Percentiles rank a stretch among this genome's conserved stretches.
Evolutionary conservation across 305 asterid species (phyloP).

Genomic region (Ajuga reptans): DNA sequence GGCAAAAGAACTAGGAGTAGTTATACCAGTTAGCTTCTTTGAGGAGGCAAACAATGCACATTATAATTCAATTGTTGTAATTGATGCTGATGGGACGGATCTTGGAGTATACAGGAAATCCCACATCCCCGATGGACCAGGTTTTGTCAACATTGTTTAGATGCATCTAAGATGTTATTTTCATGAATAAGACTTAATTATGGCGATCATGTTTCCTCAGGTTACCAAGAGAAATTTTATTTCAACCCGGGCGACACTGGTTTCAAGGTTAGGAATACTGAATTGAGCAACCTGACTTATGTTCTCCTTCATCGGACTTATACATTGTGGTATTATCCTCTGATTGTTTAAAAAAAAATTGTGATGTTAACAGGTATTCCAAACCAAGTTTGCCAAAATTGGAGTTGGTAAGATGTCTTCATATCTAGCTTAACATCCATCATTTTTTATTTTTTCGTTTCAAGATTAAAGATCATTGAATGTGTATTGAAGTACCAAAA

Average conservation of each 20-base stretch:
- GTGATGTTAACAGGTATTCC: conserved; percentile 61
- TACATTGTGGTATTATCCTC: conserved; percentile 7
- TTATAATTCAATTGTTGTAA: conserved; percentile 75
- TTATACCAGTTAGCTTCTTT: conserved; percentile 88
- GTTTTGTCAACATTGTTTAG: conserved; percentile 29
- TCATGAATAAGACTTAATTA: not conserved
- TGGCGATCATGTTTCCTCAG: conserved; percentile 34
- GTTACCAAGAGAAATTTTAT: conserved; percentile 96
- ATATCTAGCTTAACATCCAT: not conserved
- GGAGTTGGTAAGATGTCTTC: conserved; percentile 69
- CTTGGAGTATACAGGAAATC: conserved; percentile 92
- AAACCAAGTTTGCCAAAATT: conserved; percentile 81
- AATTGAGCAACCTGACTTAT: not conserved
- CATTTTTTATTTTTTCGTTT: not conserved
- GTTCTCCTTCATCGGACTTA: conserved; percentile 6
- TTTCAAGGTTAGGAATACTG: conserved; percentile 58
- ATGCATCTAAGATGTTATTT: conserved; percentile 6
- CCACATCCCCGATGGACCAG: conserved; percentile 98
- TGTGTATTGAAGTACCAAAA: not conserved
- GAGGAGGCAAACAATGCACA: conserved; percentile 97
- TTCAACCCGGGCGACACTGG: conserved; percentile 98
- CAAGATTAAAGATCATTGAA: not conserved
- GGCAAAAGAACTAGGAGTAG: conserved; percentile 89
- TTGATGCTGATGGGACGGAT: conserved; percentile 94
- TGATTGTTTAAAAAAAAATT: conserved; percentile 19